phyloP scores from a whole-genome alignment of 345 rosid genomes.

The Rhizophora apiculata region DNA sequence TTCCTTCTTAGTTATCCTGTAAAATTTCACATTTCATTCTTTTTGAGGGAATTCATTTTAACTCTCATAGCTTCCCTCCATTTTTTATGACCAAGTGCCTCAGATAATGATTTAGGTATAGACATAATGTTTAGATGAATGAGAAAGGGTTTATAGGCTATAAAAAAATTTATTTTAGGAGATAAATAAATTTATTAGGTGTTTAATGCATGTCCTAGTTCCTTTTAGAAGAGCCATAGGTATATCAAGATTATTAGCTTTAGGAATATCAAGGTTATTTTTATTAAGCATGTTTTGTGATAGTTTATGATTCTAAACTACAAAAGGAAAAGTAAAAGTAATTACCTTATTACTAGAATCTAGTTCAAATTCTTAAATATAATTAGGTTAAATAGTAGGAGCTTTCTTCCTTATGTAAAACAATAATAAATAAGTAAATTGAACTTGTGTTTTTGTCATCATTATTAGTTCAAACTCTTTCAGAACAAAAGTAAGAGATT shows the following conservation, averaged over 20 bases:
- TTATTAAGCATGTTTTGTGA: too few relatives aligned
- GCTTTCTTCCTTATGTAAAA: too few relatives aligned
- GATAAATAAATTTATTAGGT: not conserved
- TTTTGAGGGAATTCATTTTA: not conserved
- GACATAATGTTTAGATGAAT: not conserved
- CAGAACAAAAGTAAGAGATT: too few relatives aligned
- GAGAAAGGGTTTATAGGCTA: not conserved
- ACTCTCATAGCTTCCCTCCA: not conserved
- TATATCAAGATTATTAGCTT: not conserved
- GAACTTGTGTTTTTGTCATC: too few relatives aligned
- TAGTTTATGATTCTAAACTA: too few relatives aligned
- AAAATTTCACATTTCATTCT: not conserved
- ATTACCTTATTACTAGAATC: too few relatives aligned
- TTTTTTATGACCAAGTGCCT: not conserved
- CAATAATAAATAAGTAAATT: too few relatives aligned
- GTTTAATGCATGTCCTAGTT: not conserved
- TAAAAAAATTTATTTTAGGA: not conserved
- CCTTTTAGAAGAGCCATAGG: not conserved
- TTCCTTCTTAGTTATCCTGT: not conserved
- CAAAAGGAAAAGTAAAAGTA: too few relatives aligned
- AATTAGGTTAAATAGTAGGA: too few relatives aligned
- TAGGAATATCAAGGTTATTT: not conserved
- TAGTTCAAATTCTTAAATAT: too few relatives aligned
- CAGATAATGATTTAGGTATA: not conserved
- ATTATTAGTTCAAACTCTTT: too few relatives aligned